These are phyloP conservation scores for Ustilago trichophora DNA, from an alignment of 1,284 basidiomycete species.

Conservation along the genomic window DNA sequence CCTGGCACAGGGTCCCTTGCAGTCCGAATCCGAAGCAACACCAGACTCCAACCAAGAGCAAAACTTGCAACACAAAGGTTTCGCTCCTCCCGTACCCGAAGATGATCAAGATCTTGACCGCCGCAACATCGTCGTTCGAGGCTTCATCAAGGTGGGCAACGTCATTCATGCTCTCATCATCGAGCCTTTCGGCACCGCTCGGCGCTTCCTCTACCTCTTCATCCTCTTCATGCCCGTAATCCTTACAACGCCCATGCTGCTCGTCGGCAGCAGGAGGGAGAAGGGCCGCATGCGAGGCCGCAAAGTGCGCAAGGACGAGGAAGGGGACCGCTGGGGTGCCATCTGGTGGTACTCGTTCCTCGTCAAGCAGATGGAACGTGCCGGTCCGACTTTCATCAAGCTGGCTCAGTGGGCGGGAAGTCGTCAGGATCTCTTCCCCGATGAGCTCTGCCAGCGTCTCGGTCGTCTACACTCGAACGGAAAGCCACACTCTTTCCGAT, in stretches of 20 bases:
- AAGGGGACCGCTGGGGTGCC: conserved; percentile 62
- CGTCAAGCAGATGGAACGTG: conserved; percentile 87
- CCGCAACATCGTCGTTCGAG: conserved; percentile 33
- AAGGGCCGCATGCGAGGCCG: conserved; percentile 42
- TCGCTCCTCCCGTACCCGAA: conserved; percentile 42
- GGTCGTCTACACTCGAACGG: conserved; percentile 89
- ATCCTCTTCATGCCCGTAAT: conserved; percentile 88
- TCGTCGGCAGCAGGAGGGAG: conserved; percentile 72
- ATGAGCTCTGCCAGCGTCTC: conserved; percentile 85
- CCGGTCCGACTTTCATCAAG: conserved; percentile 98
- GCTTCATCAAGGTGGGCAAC: conserved; percentile 28
- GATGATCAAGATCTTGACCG: conserved; percentile 29
- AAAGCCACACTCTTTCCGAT: conserved; percentile 80
- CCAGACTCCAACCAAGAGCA: background rate
- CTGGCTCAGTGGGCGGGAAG: conserved; percentile 98
- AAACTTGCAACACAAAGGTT: conserved; percentile 16
- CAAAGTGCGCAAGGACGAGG: conserved; percentile 38
- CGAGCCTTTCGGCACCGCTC: conserved; percentile 85
- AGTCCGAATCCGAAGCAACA: conserved; percentile 9
- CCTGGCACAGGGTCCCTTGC: conserved; percentile 13
- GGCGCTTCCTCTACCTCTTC: conserved; percentile 85
- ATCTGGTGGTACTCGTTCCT: conserved; percentile 92
- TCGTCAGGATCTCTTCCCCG: conserved; percentile 90
- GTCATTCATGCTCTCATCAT: conserved; percentile 71
- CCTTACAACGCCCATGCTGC: conserved; percentile 81